A percentile compares a stretch with the other conserved stretches of the same genome.
Evolutionary conservation across 2,329 filamentous ascomycete genomes (phyloP).

Genomic region (Scedosporium apiospermum): DNA sequence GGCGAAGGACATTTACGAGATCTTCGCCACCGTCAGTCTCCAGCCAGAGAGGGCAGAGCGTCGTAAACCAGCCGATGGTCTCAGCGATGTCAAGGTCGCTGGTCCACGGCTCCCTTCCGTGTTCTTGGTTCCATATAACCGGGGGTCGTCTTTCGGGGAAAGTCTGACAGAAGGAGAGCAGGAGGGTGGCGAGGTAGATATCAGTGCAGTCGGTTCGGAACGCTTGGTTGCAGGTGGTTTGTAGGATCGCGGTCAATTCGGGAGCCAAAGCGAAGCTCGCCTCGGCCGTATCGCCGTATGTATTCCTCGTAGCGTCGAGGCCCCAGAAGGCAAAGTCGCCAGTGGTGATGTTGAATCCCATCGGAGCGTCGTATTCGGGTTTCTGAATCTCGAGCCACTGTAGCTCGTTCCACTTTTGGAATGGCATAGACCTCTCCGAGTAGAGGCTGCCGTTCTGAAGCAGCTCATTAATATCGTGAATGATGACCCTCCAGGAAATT

Average conservation of each 20-base stretch:
- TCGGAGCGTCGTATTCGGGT: slow-evolving; percentile 15
- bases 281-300: slow-evolving; percentile 32
- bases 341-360: slow-evolving; percentile 29
- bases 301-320: slow-evolving; percentile 30
- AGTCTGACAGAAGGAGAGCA: slow-evolving; percentile 44
- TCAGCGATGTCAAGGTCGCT: slow-evolving; percentile 40
- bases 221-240: slow-evolving; percentile 31
- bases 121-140: slow-evolving; percentile 44
- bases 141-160: slow-evolving; percentile 43
- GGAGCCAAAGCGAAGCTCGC: slow-evolving; percentile 32
- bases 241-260: slow-evolving; percentile 31
- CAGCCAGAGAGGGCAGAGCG: slow-evolving; percentile 41
- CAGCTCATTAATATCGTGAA: slow-evolving; percentile 40
- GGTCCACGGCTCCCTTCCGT: slow-evolving; percentile 35
- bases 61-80: slow-evolving; percentile 53
- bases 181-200: slow-evolving; percentile 42
- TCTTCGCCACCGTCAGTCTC: slow-evolving; percentile 34
- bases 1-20: slow-evolving; percentile 39
- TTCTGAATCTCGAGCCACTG: slow-evolving; percentile 28
- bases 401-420: slow-evolving; percentile 38
- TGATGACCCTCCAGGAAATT: slow-evolving; percentile 39
- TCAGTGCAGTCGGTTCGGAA: slow-evolving; percentile 44
- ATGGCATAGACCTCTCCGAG: slow-evolving; percentile 35
- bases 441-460: slow-evolving; percentile 32
- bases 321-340: slow-evolving; percentile 39